Base-by-base conservation (phyloP, 768 basidiomycete genomes). In the Kwoniella shandongensis region DNA sequence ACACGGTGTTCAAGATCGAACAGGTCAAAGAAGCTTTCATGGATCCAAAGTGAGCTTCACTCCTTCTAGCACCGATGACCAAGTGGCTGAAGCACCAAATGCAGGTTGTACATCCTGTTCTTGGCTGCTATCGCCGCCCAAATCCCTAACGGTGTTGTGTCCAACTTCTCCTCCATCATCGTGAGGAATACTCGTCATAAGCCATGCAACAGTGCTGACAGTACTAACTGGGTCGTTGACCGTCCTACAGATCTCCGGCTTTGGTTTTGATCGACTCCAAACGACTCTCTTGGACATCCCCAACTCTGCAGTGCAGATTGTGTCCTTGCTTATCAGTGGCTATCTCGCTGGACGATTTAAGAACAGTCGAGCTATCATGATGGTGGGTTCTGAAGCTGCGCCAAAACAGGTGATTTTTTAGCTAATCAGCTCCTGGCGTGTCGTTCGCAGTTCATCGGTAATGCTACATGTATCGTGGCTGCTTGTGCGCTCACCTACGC, bases 1-100 rank as follows among this genome's bases (percentile, higher is more conserved):
- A 77, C 57, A 78, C 69, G 35, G 62, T 69, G 25, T 78, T 79
- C 71, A 79, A 79, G 57, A 44, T 48, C 44, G 75, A 75, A 44
- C 79, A 79, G 58, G 69, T 78, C 22, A 38, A 63, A 30, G 70
- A 66, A 44, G 68, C 69, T 4, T 59, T 72, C 18, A 56, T 69
- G n/a, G 78, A 78, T 49, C 76, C 77, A 10, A 78, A 78, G 40
- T 47, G 22, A 35, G 44, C 22, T 20, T 44, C 17, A 39, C 27
- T 20, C 51, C 32, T 50, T 41, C 3, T 25, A n/a, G 6, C 41
- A 25, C 3, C 35, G 22, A 30, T 49, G 29, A 25, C 45, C n/a
- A n/a, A n/a, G n/a, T n/a, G n/a, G n/a, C n/a, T n/a, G n/a, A n/a
- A n/a, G n/a, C n/a, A n/a, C n/a, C n/a, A n/a, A n/a, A n/a, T 30